These are phyloP conservation scores for Sodiomyces alkalinus DNA, from an alignment of 2,329 filamentous ascomycete genomes.

Conservation along the genomic window DNA sequence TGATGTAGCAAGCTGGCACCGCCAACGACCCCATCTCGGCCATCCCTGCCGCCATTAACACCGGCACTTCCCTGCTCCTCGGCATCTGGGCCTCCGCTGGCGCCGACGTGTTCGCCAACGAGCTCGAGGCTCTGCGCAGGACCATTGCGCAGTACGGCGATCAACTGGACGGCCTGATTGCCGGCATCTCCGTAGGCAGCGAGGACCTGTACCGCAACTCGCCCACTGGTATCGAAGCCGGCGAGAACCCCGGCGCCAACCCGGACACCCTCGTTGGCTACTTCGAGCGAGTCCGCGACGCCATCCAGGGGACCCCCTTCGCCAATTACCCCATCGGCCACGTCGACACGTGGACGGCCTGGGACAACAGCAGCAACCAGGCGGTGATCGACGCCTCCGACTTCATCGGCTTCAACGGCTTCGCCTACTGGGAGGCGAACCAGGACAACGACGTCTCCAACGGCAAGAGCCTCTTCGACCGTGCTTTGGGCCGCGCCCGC, in stretches of 20 bases:
- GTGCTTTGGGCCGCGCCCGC: constrained; percentile 45
- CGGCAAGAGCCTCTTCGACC: constrained; percentile 51
- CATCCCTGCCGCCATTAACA: constrained; percentile 70
- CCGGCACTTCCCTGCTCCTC: constrained; percentile 63
- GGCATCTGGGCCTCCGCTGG: constrained; percentile 72
- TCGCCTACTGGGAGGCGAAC: constrained; percentile 69
- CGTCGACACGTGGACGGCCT: constrained; percentile 80
- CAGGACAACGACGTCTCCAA: constrained; percentile 49
- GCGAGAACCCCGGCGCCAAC: constrained; percentile 45
- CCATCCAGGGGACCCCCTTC: constrained; percentile 47
- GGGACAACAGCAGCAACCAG: constrained; percentile 56
- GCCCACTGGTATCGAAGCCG: constrained; percentile 47
- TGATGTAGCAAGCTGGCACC: constrained; percentile 54
- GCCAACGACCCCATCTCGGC: constrained; percentile 50
- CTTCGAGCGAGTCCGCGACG: constrained; percentile 50
- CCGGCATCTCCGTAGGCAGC: constrained; percentile 71
- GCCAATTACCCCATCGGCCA: constrained; percentile 53
- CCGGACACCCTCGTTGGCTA: constrained; percentile 51
- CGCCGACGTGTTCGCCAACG: constrained; percentile 47
- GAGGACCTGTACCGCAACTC: constrained; percentile 79
- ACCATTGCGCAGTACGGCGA: constrained; percentile 56
- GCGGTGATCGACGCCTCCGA: constrained; percentile 56
- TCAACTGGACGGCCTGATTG: constrained; percentile 49
- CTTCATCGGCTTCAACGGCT: constrained; percentile 73
- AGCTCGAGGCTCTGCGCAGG: constrained; percentile 54